A percentile compares a stretch with the other conserved stretches of the same genome.
Conservation (phyloP, 176 grass and related monocot genomes). For the Dactylis glomerata region DNA sequence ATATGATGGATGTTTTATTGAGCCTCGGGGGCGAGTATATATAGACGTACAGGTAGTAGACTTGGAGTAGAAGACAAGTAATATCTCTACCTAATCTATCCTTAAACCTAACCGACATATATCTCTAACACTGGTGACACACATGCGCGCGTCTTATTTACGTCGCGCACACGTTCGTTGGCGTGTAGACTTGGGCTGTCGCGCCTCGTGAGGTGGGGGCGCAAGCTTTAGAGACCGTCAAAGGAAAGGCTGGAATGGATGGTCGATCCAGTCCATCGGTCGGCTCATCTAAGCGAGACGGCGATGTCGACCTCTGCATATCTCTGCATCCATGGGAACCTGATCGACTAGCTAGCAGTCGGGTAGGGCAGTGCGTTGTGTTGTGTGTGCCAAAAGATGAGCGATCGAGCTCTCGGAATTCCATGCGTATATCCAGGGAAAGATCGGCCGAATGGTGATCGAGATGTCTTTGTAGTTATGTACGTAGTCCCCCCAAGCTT, state of each 20-base stretch:
- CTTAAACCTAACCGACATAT: too few species aligned
- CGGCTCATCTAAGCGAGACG: neutral
- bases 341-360: neutral
- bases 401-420: slow-evolving; percentile 1
- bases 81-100: too few species aligned
- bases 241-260: neutral
- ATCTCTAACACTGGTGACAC: neutral
- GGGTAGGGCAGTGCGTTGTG: neutral
- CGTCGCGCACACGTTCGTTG: neutral
- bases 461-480: too few species aligned
- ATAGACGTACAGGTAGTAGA: too few species aligned
- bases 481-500: too few species aligned
- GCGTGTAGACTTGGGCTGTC: neutral
- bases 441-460: neutral
- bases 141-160: neutral
- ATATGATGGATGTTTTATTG: too few species aligned
- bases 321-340: neutral
- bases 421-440: slow-evolving; percentile 12
- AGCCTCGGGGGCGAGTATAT: too few species aligned
- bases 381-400: neutral
- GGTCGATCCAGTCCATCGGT: neutral
- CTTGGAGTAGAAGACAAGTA: too few species aligned
- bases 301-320: neutral
- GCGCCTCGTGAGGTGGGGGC: neutral
- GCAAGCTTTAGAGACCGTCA: neutral